Evolutionary conservation across 2,329 filamentous ascomycete genomes (phyloP), one percentile per base, ranked within the genome.

Genomic region (Paecilomyces niveus): DNA sequence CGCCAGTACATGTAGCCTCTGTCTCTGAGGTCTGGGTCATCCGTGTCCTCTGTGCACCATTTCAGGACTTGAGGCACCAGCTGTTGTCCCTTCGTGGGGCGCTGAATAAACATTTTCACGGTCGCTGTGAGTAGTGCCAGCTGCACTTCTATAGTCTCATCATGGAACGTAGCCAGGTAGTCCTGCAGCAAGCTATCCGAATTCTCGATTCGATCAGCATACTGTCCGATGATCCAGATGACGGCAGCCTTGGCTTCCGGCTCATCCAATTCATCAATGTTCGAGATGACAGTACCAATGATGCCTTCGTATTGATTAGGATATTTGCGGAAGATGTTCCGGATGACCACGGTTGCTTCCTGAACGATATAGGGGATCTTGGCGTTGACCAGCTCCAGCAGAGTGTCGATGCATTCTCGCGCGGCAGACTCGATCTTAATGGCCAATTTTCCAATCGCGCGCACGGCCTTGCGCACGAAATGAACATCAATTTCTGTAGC

Each of bases 1-100:
- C 94, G 90, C 94, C 94, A 99, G 80, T 99, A 99, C 92, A 99
- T 97, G 79, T 97, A 99, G 0, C 94, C 94, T 67, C 94, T 83
- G 73, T 99, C 94, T 63, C 94, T 87, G 29, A 99, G 84, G 74
- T 99, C 94, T 0, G 94, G 94, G 74, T 99, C 97, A 71, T 99
- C 94, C n/a, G 93, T 97, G 73, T 97, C 94, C 73, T 97, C 94
- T 0, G 94, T 99, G 3, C 94, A 95, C 93, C 94, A 97, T 75
- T 97, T 97, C 55, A 99, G 80, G 2, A 97, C 93, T 68, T 92
- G 92, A 0, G 93, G 94, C 0, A 99, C 93, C 6, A 99, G 81
- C 56, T 95, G 87, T 68, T 96, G 92, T 26, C 91, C 94, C 71
- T 96, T 96, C 15, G 92, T 97, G 0, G 94, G 94, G 22, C 94